Evolutionary conservation across 768 basidiomycete species (phyloP), one percentile per base, ranked within the genome.

Genomic region (Paxillus ammoniavirescens): DNA sequence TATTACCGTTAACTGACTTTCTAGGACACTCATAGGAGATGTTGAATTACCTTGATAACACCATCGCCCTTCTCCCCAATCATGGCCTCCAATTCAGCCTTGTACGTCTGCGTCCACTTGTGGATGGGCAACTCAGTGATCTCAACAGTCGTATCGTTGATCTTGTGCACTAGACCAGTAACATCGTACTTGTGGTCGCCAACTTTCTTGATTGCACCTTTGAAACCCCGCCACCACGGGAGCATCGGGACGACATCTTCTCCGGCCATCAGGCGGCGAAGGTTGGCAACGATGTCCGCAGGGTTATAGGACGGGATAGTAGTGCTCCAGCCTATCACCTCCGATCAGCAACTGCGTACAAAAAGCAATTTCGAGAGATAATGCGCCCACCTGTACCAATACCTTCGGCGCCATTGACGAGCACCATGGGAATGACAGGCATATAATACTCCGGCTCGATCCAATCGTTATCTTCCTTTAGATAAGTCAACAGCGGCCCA

Each of bases 171-270:
- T 43, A 87, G 64, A 47, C 97, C 97, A 33, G 75, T 74, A 38
- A 91, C 85, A 33, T 90, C 89, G 66, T 88, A 94, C 72, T 90
- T 96, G 77, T 93, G 84, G 61, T 93, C 93, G 33, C 80, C 81
- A 33, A 82, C 78, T 56, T 82, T 81, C 73, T 84, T 92, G 72
- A 98, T 89, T 36, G 86, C 79, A 38, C 95, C 95, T 64, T 86
- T 84, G 74, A 95, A 98, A 28, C 96, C 95, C 49, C 93, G 85
- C 90, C 92, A 98, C 97, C 97, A 99, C 2, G 97, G 97, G 10
- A 81, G 75, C 91, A 99, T 98, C 0, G 85, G 80, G 13, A 86
- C 82, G 59, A 87, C 66, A 58, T 92, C 91, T 72, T 97, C 89
- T 40, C 82, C 88, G 2, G 79, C 77, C 91, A 98, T 95, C 59